Base-by-base conservation (phyloP, 768 basidiomycete genomes). In the Boletus vermiculosoides region DNA sequence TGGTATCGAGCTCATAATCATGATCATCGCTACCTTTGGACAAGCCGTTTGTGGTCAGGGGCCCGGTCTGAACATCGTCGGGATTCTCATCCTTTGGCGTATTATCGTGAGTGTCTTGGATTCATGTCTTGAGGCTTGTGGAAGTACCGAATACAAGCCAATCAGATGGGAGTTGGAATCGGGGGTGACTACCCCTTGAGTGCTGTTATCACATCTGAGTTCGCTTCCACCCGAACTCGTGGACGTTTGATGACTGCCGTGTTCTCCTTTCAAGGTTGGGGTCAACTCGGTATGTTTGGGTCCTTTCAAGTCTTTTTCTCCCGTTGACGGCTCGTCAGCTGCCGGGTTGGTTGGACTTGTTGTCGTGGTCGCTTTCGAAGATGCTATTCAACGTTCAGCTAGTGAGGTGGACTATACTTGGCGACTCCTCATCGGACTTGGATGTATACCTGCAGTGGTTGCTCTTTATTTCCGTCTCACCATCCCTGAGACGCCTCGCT, bases 401-500 rank as follows among this genome's bases (percentile, higher is more conserved):
- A 11, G 10, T 23, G 8, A 15, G 45, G 78, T 94, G 58, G 92
- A 94, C 72, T 81, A 76, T 66, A 80, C 84, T 68, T 93, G 92
- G 92, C 85, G 91, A 59, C 75, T 93, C 45, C 80, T 94, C 63
- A 91, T 94, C 73, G 92, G 92, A 62, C 75, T 93, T 44, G 92
- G 92, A 47, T 88, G 85, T 56, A 75, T 94, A 40, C 92, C 92
- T 30, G 92, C 83, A 50, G 77, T 76, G 33, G 68, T 92, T 54
- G 90, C 90, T 16, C 83, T 93, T 47, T 93, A 92, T 77, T 93
- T 89, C 85, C 89, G 92, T 66, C 80, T 93, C 33, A 92, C 91
- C 22, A 90, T 94, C 68, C 90, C 91, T 18, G 91, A 94, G 71
- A 93, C 91, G 2, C 92, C 92, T n/a, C 90, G 92, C 55, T 84